Evolutionary conservation across 306 rosid genomes (phyloP).

Genomic region (Comarum palustre): DNA sequence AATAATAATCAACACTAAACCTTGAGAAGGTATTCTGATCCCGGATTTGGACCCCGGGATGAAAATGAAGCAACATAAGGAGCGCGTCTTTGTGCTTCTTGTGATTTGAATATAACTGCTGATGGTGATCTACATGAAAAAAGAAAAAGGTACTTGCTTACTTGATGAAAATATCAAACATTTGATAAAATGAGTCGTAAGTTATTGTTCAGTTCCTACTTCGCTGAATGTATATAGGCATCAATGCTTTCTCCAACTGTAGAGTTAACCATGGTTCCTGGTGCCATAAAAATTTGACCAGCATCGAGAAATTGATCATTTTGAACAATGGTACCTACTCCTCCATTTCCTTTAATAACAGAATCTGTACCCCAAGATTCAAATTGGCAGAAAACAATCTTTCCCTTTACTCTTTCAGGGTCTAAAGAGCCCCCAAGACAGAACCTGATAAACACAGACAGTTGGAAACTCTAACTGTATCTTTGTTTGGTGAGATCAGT

Average conservation of each 20-base stretch:
- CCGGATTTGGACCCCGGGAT: slow-evolving; percentile 77
- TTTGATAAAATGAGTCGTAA: neutral
- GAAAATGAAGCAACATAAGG: slow-evolving; percentile 84
- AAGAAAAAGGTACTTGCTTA: neutral
- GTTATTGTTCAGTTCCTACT: slow-evolving; percentile 33
- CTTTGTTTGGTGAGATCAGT: neutral
- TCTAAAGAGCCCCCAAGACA: slow-evolving; percentile 46
- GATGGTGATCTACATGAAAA: slow-evolving; percentile 50
- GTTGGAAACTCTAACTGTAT: neutral
- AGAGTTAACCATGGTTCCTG: slow-evolving; percentile 56
- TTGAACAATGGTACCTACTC: slow-evolving; percentile 57
- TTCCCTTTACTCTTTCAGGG: slow-evolving; percentile 63
- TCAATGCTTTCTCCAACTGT: slow-evolving; percentile 39
- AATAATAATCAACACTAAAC: slow-evolving; percentile 25
- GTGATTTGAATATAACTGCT: slow-evolving; percentile 61
- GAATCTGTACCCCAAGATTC: slow-evolving; percentile 55
- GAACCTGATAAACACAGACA: slow-evolving; percentile 17
- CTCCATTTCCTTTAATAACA: slow-evolving; percentile 61
- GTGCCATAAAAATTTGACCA: slow-evolving; percentile 71
- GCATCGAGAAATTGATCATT: slow-evolving; percentile 42
- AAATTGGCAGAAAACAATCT: slow-evolving; percentile 50
- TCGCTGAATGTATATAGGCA: slow-evolving; percentile 53
- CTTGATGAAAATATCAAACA: neutral
- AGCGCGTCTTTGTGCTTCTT: slow-evolving; percentile 40
- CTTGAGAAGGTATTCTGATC: slow-evolving; percentile 62